Conservation (phyloP, 2,329 filamentous ascomycete species). For the Leptodontidium sp. region DNA sequence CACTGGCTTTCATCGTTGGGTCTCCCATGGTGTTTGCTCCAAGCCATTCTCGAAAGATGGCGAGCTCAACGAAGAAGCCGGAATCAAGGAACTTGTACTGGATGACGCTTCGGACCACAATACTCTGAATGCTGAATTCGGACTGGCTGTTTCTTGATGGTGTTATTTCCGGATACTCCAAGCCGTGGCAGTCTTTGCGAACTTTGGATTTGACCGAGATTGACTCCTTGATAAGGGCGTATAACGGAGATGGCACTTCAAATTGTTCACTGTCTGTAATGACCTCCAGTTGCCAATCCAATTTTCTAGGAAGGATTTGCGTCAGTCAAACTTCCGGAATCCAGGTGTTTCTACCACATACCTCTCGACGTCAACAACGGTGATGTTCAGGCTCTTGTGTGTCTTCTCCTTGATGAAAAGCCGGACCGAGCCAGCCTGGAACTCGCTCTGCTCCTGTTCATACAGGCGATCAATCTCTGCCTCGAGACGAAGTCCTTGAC, state of each 20-base stretch:
- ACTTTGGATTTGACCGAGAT: conserved; percentile 30
- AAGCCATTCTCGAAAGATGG: conserved; percentile 44
- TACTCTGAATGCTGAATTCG: conserved; percentile 31
- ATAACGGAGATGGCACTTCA: conserved; percentile 32
- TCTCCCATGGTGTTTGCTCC: conserved; percentile 33
- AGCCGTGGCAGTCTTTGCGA: conserved; percentile 37
- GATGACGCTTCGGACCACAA: conserved; percentile 40
- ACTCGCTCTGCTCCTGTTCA: conserved; percentile 30
- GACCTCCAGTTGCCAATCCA: conserved; percentile 46
- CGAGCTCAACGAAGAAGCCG: conserved; percentile 43
- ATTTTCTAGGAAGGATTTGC: conserved; percentile 30
- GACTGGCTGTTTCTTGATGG: neutral
- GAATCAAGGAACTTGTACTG: conserved; percentile 38
- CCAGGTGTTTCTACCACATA: conserved; percentile 19
- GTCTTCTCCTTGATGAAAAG: conserved; percentile 37
- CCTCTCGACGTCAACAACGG: conserved; percentile 43
- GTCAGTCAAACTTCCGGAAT: conserved; percentile 3
- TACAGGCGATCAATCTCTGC: conserved; percentile 40
- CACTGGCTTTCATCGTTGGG: conserved; percentile 38
- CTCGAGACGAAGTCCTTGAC: conserved; percentile 39
- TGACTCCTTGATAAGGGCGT: conserved; percentile 34
- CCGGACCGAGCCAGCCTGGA: conserved; percentile 40
- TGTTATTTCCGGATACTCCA: conserved; percentile 40
- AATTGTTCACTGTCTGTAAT: conserved; percentile 39
- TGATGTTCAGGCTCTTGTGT: conserved; percentile 42